phyloP scores from a whole-genome alignment of 768 basidiomycete species.

The Suillus placidus region DNA sequence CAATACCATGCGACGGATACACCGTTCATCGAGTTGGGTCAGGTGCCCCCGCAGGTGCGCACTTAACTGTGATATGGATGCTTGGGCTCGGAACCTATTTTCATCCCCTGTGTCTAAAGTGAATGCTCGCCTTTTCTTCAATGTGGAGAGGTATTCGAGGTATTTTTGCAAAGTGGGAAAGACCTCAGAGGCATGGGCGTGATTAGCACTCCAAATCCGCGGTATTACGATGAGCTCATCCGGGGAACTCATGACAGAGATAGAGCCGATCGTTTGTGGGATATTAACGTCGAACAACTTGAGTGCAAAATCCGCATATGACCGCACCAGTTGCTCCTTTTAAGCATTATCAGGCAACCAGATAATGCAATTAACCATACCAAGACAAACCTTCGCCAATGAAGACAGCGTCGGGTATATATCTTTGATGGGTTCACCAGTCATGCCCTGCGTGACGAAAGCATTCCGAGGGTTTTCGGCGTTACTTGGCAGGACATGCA shows the following conservation, averaged over 20 bases:
- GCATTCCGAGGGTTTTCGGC: not conserved
- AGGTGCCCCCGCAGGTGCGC: constrained; percentile 1
- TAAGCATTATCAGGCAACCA: not conserved
- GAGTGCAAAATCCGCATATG: constrained; percentile 16
- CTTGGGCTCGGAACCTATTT: constrained; percentile 11
- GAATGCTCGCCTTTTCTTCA: constrained; percentile 9
- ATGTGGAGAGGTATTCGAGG: constrained; percentile 2
- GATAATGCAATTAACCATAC: not conserved
- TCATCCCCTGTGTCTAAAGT: constrained; percentile 8
- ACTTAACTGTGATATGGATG: constrained; percentile 10
- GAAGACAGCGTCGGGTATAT: constrained; percentile 6
- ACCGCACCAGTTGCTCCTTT: constrained; percentile 15
- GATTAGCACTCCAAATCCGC: not conserved
- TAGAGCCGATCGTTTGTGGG: constrained; percentile 12
- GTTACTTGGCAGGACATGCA: not conserved
- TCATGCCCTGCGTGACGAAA: constrained; percentile 2
- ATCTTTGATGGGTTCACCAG: constrained; percentile 4
- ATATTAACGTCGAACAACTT: constrained; percentile 11
- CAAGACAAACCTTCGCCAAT: constrained; percentile 5
- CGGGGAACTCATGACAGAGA: not conserved
- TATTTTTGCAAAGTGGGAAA: constrained; percentile 10
- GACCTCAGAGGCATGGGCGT: not conserved
- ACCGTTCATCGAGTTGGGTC: not conserved
- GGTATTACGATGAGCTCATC: constrained; percentile 9
- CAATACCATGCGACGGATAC: constrained; percentile 18